Conservation (phyloP, 352 stramenopile genomes). For the Globisporangium irregulare region DNA sequence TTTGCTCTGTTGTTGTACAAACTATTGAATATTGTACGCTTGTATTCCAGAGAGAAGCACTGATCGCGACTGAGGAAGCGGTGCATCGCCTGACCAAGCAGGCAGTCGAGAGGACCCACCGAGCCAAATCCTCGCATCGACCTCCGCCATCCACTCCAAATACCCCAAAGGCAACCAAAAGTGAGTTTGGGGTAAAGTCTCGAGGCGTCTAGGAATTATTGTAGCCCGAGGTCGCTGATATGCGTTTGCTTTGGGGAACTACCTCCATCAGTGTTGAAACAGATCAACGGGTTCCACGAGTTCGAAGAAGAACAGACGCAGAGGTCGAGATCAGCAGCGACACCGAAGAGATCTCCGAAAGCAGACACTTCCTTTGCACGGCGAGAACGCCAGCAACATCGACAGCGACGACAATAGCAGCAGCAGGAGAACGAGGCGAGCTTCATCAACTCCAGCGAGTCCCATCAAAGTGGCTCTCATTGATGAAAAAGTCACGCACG, state of each 20-base stretch:
- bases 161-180: conserved; percentile 19
- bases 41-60: conserved; percentile 23
- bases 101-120: conserved; percentile 25
- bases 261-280: neutral
- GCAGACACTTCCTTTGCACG: neutral
- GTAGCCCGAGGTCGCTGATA: neutral
- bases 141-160: conserved; percentile 19
- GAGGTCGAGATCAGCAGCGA: neutral
- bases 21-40: too few relatives aligned
- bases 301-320: neutral
- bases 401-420: neutral
- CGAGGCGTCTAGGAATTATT: neutral
- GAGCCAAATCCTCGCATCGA: conserved; percentile 13
- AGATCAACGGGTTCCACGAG: neutral
- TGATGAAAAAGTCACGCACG: neutral
- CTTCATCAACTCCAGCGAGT: neutral
- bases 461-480: neutral
- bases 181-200: neutral
- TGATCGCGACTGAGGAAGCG: conserved; percentile 31
- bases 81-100: conserved; percentile 28
- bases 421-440: conserved; percentile 3
- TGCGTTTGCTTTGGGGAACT: too few relatives aligned
- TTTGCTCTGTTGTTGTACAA: too few relatives aligned
- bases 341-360: neutral
- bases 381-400: neutral